phyloP scores from a whole-genome alignment of 495 filamentous ascomycete species.

The Daldinia caldariorum region DNA sequence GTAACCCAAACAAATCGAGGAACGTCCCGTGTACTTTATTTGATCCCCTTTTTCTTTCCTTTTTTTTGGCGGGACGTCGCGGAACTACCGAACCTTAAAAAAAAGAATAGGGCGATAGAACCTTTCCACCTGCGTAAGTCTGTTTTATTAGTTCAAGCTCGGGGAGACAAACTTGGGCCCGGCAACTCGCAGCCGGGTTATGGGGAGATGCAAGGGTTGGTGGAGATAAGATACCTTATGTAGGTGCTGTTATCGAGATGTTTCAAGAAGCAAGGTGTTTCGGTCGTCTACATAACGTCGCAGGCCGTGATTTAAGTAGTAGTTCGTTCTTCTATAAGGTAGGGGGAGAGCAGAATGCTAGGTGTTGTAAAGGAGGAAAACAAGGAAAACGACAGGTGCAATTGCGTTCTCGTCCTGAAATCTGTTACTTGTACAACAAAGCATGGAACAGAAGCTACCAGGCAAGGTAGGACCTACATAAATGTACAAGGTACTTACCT shows the following conservation, averaged over 20 bases:
- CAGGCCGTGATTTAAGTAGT: neutral
- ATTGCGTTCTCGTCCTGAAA: slow-evolving; percentile 18
- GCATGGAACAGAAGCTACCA: slow-evolving; percentile 27
- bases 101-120: neutral
- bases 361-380: slow-evolving; percentile 1
- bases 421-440: slow-evolving; percentile 29
- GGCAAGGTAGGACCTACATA: slow-evolving; percentile 27
- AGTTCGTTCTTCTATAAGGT: neutral
- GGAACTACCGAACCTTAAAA: neutral
- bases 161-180: neutral
- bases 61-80: slow-evolving; percentile 1
- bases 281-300: neutral
- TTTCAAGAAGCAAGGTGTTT: neutral
- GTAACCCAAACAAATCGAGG: neutral
- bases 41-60: neutral
- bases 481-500: slow-evolving; percentile 14
- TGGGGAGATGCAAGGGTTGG: neutral
- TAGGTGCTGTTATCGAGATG: neutral
- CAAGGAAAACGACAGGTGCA: neutral
- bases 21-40: neutral
- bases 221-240: slow-evolving; percentile 14
- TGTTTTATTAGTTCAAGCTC: slow-evolving; percentile 4
- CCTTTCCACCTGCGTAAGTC: neutral
- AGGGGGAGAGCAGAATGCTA: neutral
- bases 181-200: neutral